phyloP scores from a whole-genome alignment of 1,284 basidiomycete species.

The Marasmius fiardii region DNA sequence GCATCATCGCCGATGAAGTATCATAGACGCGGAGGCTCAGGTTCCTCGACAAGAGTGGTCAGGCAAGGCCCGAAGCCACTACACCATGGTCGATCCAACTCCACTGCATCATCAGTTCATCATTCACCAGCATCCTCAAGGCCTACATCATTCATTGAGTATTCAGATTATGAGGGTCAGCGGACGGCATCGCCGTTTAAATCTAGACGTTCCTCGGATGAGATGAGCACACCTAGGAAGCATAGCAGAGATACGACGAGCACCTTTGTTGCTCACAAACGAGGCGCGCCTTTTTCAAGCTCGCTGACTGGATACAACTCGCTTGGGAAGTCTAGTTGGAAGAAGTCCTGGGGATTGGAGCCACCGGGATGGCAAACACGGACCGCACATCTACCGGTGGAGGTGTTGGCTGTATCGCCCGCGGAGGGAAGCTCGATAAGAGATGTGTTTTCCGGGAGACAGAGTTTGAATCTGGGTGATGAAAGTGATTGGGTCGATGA shows the following conservation, averaged over 20 bases:
- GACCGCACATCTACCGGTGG: slow-evolving; percentile 63
- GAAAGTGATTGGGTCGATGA: slow-evolving; percentile 85
- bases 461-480: slow-evolving; percentile 59
- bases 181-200: slow-evolving; percentile 54
- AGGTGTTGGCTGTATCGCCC: slow-evolving; percentile 66
- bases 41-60: slow-evolving; percentile 75
- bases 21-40: slow-evolving; percentile 69
- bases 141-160: slow-evolving; percentile 72
- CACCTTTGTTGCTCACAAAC: slow-evolving; percentile 74
- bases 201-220: slow-evolving; percentile 43
- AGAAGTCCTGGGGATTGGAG: slow-evolving; percentile 81
- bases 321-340: slow-evolving; percentile 75
- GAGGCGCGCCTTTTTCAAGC: slow-evolving; percentile 61
- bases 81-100: slow-evolving; percentile 52
- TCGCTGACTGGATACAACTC: slow-evolving; percentile 41
- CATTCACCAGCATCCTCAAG: slow-evolving; percentile 71
- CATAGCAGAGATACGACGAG: slow-evolving; percentile 31
- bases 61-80: slow-evolving; percentile 48
- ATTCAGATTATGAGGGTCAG: slow-evolving; percentile 59
- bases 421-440: slow-evolving; percentile 55
- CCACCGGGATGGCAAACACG: slow-evolving; percentile 81
- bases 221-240: slow-evolving; percentile 36
- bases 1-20: slow-evolving; percentile 67
- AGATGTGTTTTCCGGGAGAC: slow-evolving; percentile 72
- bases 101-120: slow-evolving; percentile 64